phyloP scores from a whole-genome alignment of 163 green algal genomes.

The Coccomyxa subellipsoidea region DNA sequence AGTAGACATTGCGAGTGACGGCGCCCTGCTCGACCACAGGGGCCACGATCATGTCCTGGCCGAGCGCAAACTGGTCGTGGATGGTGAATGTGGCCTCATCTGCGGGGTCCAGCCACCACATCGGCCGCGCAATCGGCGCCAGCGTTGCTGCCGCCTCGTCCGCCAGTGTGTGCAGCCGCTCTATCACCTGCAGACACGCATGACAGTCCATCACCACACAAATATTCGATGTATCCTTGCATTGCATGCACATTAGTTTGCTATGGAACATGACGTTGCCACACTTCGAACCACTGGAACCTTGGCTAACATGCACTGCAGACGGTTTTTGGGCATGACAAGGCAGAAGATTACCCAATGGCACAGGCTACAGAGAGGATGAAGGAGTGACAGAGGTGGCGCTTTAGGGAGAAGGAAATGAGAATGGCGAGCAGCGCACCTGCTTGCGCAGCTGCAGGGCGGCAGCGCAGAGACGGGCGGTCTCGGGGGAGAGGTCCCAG shows the following conservation, averaged over 20 bases:
- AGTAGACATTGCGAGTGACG: conserved; percentile 51
- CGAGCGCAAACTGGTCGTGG: conserved; percentile 59
- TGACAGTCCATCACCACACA: neutral
- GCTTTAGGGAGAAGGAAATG: neutral
- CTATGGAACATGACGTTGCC: no score
- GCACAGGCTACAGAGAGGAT: no score
- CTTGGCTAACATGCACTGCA: no score
- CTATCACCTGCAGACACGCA: neutral
- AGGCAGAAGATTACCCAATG: no score
- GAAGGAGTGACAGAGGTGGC: no score
- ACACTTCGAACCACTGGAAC: no score
- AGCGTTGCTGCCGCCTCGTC: conserved; percentile 46
- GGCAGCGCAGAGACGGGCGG: conserved; percentile 39
- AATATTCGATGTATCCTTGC: no score
- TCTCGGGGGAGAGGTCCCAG: conserved; percentile 49
- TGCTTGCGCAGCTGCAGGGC: conserved; percentile 38
- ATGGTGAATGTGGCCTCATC: conserved; percentile 54
- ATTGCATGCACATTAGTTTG: no score
- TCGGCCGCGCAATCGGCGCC: conserved; percentile 51
- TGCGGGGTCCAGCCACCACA: conserved; percentile 68
- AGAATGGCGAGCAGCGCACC: conserved; percentile 2
- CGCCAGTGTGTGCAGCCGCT: conserved; percentile 36
- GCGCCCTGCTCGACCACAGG: conserved; percentile 54
- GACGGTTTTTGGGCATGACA: no score
- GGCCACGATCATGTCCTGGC: conserved; percentile 63